Conservation (phyloP, 169 alveolate species). For the Plasmodium adleri region DNA sequence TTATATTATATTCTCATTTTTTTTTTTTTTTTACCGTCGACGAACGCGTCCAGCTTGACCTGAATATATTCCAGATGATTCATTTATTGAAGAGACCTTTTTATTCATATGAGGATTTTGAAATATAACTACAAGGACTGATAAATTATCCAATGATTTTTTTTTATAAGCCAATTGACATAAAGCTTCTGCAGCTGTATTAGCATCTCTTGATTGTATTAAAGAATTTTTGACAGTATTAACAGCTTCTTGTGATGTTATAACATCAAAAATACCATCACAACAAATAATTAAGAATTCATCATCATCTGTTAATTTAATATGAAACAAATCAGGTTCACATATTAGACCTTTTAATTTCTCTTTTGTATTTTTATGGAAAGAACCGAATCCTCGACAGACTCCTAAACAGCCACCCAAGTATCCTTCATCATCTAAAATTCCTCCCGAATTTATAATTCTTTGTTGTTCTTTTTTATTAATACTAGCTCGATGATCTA, state of each 20-base stretch:
- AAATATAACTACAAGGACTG: conserved; percentile 81
- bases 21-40: conserved; percentile 33
- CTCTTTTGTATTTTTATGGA: conserved; percentile 91
- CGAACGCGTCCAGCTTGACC: conserved; percentile 47
- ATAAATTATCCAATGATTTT: conserved; percentile 83
- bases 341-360: conserved; percentile 95
- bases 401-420: conserved; percentile 97
- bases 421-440: conserved; percentile 93
- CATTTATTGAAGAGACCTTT: conserved; percentile 10
- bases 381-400: conserved; percentile 97
- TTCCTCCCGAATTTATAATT: conserved; percentile 96
- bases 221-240: conserved; percentile 85
- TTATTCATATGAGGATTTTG: conserved; percentile 77
- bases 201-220: conserved; percentile 73
- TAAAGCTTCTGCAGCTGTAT: conserved; percentile 82
- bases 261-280: conserved; percentile 99
- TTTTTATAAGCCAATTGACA: conserved; percentile 81
- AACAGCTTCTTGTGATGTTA: conserved; percentile 94
- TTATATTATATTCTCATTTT: not conserved
- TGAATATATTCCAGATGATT: conserved; percentile 13
- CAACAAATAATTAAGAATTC: conserved; percentile 98
- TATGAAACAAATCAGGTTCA: conserved; percentile 94
- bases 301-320: conserved; percentile 88
- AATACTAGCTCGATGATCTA: conserved; percentile 98
- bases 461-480: conserved; percentile 92